phyloP scores from a whole-genome alignment of 352 stramenopile species.

The Phytophthora quininea region DNA sequence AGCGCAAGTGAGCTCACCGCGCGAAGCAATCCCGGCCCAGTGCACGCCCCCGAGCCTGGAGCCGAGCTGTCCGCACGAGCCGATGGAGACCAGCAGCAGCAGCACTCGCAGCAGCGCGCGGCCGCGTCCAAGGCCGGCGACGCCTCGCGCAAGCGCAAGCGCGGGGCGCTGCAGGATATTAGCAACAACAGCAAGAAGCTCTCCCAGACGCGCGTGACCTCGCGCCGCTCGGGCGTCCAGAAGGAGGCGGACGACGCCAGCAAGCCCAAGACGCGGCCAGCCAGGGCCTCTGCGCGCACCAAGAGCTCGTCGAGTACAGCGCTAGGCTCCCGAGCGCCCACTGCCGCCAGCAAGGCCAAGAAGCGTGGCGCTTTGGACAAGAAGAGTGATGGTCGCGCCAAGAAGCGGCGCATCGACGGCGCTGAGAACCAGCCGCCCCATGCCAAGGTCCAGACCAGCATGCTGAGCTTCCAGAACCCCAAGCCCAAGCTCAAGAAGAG shows the following conservation, averaged over 20 bases:
- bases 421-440: conserved; percentile 40
- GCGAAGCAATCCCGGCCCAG: too few relatives aligned
- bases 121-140: conserved; percentile 16
- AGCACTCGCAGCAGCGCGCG: conserved; percentile 20
- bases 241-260: conserved; percentile 32
- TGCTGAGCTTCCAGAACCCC: conserved; percentile 66
- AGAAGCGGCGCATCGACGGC: conserved; percentile 55
- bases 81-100: background rate
- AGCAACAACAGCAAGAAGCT: conserved; percentile 71
- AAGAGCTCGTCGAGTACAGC: conserved; percentile 35
- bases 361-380: conserved; percentile 29
- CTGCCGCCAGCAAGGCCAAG: conserved; percentile 29
- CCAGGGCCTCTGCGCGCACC: conserved; percentile 11
- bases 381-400: conserved; percentile 39
- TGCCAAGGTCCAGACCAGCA: conserved; percentile 70
- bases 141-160: conserved; percentile 76
- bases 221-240: conserved; percentile 2
- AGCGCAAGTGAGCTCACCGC: too few relatives aligned
- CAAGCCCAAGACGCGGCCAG: conserved; percentile 3
- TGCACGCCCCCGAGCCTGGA: too few relatives aligned
- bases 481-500: conserved; percentile 19
- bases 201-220: conserved; percentile 4
- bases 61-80: too few relatives aligned
- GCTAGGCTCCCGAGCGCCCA: conserved; percentile 31
- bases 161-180: conserved; percentile 81